Percentiles rank a stretch among this genome's conserved stretches.
Conservation (phyloP, 2,329 filamentous ascomycete species). For the Fusarium burgessii region DNA sequence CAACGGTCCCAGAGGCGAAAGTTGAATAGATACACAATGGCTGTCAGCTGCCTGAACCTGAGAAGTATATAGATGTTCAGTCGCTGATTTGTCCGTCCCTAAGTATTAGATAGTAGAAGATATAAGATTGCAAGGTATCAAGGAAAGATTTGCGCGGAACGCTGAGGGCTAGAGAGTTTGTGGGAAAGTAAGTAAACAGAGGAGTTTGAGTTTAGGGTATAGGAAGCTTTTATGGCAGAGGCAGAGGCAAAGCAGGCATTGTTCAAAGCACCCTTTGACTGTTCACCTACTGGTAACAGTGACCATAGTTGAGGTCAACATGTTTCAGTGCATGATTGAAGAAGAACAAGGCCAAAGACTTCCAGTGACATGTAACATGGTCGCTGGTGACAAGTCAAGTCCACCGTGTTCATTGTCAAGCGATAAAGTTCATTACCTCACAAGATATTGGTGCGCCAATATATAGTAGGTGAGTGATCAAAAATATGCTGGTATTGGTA, state of each 20-base stretch:
- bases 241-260: not conserved
- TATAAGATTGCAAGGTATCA: not conserved
- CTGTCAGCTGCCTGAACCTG: not conserved
- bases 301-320: not conserved
- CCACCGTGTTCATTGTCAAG: no score
- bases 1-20: not conserved
- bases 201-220: not conserved
- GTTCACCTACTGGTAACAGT: not conserved
- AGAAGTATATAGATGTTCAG: not conserved
- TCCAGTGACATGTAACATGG: conserved; percentile 1
- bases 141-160: not conserved
- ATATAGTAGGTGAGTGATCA: not conserved
- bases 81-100: not conserved
- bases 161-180: not conserved
- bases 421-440: conserved; percentile 5
- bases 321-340: not conserved
- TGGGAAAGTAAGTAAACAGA: not conserved
- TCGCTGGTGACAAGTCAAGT: not conserved
- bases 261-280: not conserved
- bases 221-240: not conserved
- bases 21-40: no score
- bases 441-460: not conserved
- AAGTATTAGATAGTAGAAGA: not conserved
- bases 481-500: conserved; percentile 20
- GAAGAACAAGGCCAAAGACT: conserved; percentile 1